Evolutionary conservation across 305 asterid genomes (phyloP).

Genomic region (Petunia hybrid): DNA sequence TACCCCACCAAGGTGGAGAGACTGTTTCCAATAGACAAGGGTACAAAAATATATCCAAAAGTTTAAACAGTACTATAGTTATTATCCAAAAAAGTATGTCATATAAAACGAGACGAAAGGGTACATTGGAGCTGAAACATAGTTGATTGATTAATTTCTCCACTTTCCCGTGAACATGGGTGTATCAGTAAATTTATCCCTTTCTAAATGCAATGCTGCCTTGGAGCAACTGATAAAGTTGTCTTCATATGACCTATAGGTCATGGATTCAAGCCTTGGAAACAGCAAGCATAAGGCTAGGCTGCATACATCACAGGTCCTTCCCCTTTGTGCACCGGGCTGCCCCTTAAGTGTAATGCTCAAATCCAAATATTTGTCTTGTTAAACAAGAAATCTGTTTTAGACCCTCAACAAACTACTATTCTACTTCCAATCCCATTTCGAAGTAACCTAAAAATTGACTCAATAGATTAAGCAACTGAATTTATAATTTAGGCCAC

Average conservation of each 20-base stretch:
- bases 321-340: no score
- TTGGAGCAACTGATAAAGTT: no score
- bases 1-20: no score
- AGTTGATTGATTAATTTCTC: slow-evolving; percentile 15
- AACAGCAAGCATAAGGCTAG: no score
- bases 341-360: background rate
- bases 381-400: background rate
- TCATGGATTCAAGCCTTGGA: no score
- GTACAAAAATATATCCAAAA: background rate
- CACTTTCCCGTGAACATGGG: background rate
- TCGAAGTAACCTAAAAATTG: background rate
- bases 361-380: background rate
- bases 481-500: no score
- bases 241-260: no score
- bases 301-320: no score
- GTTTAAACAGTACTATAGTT: background rate
- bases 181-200: background rate
- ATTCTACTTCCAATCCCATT: background rate
- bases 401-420: background rate
- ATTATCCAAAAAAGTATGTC: background rate
- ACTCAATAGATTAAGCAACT: no score
- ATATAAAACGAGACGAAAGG: no score
- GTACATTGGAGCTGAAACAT: background rate
- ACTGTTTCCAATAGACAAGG: no score
- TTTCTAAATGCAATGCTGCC: background rate